Conservation (phyloP, 2,329 filamentous ascomycete genomes). For the Tothia fuscella region DNA sequence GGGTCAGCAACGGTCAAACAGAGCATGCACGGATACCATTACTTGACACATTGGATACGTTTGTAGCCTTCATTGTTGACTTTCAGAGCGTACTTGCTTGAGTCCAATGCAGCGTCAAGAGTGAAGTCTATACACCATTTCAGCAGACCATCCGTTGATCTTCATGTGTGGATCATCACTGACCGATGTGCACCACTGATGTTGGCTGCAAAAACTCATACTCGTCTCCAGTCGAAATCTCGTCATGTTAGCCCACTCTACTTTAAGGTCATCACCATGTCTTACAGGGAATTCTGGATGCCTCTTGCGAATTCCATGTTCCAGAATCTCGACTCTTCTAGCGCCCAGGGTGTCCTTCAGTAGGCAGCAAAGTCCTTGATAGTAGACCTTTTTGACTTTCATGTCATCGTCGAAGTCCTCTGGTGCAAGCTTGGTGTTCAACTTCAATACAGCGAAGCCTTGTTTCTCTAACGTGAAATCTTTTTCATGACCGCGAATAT, state of each 20-base stretch:
- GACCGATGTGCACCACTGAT: constrained; percentile 8
- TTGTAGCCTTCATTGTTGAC: background rate
- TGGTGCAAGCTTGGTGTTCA: background rate
- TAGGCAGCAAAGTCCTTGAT: background rate
- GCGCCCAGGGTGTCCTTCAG: constrained; percentile 4
- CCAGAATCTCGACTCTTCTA: constrained; percentile 6
- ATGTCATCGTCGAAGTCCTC: constrained; percentile 7
- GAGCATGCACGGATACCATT: background rate
- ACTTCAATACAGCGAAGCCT: constrained; percentile 3
- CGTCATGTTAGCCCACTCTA: background rate
- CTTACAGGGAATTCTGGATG: background rate
- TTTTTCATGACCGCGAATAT: background rate
- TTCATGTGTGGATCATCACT: background rate
- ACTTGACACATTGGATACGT: constrained; percentile 9
- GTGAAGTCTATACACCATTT: constrained; percentile 6
- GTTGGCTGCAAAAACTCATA: constrained; percentile 10
- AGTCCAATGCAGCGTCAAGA: constrained; percentile 4
- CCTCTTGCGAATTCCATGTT: constrained; percentile 8
- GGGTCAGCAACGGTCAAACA: background rate
- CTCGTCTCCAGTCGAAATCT: background rate
- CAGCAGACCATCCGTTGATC: background rate
- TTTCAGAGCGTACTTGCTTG: background rate
- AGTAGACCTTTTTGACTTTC: constrained; percentile 3
- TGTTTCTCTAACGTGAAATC: constrained; percentile 2
- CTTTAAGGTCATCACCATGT: background rate